phyloP scores from a whole-genome alignment of 1,139 yeast species.

The Yamadazyma triangularis region DNA sequence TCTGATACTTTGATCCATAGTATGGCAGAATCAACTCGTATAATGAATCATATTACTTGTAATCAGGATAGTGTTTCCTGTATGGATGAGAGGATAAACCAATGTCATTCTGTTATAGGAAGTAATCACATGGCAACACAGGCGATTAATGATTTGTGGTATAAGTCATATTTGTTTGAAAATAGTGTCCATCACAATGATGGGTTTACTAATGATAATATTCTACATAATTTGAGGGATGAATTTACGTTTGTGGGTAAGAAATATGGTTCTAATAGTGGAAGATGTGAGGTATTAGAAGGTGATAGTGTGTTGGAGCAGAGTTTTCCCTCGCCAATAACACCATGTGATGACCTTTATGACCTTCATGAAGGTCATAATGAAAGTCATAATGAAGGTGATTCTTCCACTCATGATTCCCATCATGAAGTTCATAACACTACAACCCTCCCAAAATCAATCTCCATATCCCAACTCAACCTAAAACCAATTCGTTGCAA shows the following conservation, averaged over 20 bases:
- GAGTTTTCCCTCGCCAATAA: no score
- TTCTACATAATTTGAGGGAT: slow-evolving; percentile 43
- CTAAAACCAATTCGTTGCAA: slow-evolving; percentile 40
- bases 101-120: slow-evolving; percentile 19
- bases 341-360: no score
- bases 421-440: no score
- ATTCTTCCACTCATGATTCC: no score
- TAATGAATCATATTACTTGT: not conserved
- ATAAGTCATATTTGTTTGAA: slow-evolving; percentile 32
- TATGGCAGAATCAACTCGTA: not conserved
- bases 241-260: slow-evolving; percentile 43
- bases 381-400: no score
- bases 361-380: no score
- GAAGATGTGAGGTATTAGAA: no score
- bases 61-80: slow-evolving; percentile 12
- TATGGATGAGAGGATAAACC: slow-evolving; percentile 30
- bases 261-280: slow-evolving; percentile 5
- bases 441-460: slow-evolving; percentile 32
- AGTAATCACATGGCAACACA: slow-evolving; percentile 19
- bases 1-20: slow-evolving; percentile 4
- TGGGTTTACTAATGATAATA: slow-evolving; percentile 37
- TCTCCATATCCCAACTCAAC: slow-evolving; percentile 35
- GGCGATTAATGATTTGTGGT: slow-evolving; percentile 28
- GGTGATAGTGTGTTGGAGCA: no score
- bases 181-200: slow-evolving; percentile 30